Percentiles rank a stretch among this genome's conserved stretches.
These are phyloP conservation scores for Tylopilus balloui DNA, from an alignment of 768 basidiomycete genomes.

Conservation along the genomic window DNA sequence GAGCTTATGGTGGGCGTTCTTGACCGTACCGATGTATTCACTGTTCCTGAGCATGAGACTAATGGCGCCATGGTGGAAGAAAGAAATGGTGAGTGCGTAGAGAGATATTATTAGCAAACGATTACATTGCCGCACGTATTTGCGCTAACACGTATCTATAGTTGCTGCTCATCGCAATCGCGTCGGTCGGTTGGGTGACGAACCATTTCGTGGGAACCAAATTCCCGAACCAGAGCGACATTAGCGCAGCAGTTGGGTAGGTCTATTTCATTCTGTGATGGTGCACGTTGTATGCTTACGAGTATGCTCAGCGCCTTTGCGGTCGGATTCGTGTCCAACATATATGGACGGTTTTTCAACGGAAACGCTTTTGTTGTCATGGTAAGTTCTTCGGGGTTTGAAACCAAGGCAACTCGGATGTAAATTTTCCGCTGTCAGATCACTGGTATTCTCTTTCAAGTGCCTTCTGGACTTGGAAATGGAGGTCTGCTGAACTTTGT, in stretches of 20 bases:
- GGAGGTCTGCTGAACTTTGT: conserved; percentile 76
- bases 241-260: conserved; percentile 71
- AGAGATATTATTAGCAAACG: background rate
- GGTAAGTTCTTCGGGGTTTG: conserved; percentile 37
- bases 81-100: conserved; percentile 48
- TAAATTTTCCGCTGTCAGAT: conserved; percentile 34
- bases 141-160: conserved; percentile 13
- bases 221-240: conserved; percentile 68
- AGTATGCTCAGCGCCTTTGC: conserved; percentile 55
- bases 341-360: conserved; percentile 69
- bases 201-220: conserved; percentile 60
- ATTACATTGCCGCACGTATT: background rate
- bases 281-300: conserved; percentile 1
- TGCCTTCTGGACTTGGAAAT: conserved; percentile 76
- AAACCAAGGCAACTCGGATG: background rate
- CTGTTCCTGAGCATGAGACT: conserved; percentile 63
- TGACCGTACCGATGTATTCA: conserved; percentile 68
- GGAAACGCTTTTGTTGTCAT: conserved; percentile 81
- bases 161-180: conserved; percentile 52
- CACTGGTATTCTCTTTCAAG: conserved; percentile 79
- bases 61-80: conserved; percentile 52
- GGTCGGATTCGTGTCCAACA: conserved; percentile 73
- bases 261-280: conserved; percentile 12
- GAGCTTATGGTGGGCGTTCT: conserved; percentile 67
- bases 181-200: conserved; percentile 71